Evolutionary conservation across 768 basidiomycete genomes (phyloP), one percentile per base, ranked within the genome.

Genomic region (Steccherinum ochraceum): DNA sequence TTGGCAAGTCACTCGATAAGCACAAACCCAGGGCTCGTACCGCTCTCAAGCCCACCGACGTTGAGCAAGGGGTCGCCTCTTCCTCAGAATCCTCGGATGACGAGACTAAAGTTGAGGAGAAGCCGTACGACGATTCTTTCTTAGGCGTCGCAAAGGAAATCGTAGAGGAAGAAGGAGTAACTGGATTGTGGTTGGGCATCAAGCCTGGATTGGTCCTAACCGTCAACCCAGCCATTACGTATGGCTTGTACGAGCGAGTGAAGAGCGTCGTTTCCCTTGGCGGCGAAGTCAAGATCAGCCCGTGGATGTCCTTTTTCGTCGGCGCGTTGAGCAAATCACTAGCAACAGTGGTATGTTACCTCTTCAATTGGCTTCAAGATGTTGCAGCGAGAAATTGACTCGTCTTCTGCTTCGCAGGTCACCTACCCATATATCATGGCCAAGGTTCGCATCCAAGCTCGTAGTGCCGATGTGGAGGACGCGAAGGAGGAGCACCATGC

Each of bases 341-440:
- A 48, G 96, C 96, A 10, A 99, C 96, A 2, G 74, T 99, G 27
- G 96, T 95, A 67, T 51, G 87, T 77, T n/a, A n/a, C n/a, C n/a
- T n/a, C n/a, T n/a, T n/a, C n/a, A n/a, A n/a, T n/a, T n/a, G n/a
- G 18, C 18, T 44, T 24, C 27, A 19, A 4, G 12, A 25, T 12
- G n/a, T 5, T 23, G 4, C 16, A 7, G 30, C 30, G 30, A 7
- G 16, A 7, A 16, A 35, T 16, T 7, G 30, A 35, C 16, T 39
- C 26, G 24, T 46, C 4, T 16, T 12, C 25, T 2, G 45, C 45
- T 12, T 24, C 19, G 18, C 58, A 93, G 93, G 89, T 93, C 24
- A 95, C 92, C 2, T 95, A 94, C 63, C 93, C 92, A 0, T 93
- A 94, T 63, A 93, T 93, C 58, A 92, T 93, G 89, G 90, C 89